Evolutionary conservation across 768 basidiomycete genomes (phyloP), one percentile per base, ranked within the genome.

Genomic region (Termitomyces bulborhizus): DNA sequence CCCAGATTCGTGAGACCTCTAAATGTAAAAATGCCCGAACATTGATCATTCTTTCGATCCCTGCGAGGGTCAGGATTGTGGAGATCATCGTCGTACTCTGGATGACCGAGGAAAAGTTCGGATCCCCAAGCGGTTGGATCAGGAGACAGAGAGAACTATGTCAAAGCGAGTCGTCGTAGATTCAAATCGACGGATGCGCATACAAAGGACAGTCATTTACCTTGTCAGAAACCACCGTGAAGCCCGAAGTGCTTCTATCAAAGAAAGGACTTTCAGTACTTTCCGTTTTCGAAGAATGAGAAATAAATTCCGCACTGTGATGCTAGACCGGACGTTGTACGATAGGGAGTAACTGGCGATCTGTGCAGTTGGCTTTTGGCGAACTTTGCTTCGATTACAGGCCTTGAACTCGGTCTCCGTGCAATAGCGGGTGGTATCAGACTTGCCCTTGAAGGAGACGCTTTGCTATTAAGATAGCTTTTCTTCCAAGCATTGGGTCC

Each of bases 61-160:
- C 85, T 76, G 36, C 76, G 76, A 11, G 85, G 84, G 63, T 87
- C 85, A 2, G 86, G 85, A 60, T 86, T 85, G 65, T 89, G 86
- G n/a, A 89, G 76, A 53, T 77, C 77, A 66, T 89, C 86, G 57
- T 89, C 86, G 15, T 79, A 71, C 66, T 89, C 86, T 4, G 74
- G 66, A 51, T 77, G 71, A 57, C 75, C 76, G 39, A 77, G 77
- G 6, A 81, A 82, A 56, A 87, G 69, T 60, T 86, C 80, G 34
- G 85, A 79, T 1, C 86, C 86, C 88, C 88, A 90, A 0, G 76
- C 80, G 13, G 76, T 70, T 3, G 88, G 88, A 68, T 90, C 87
- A 1, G 87, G 80, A 6, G 86, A 82, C 21, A 90, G 79, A 15
- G 86, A 87, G 64, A 81, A 90, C 87, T 90, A 44, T 8, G 46